A percentile compares a stretch with the other conserved stretches of the same genome.
These are phyloP conservation scores for Phialophora tarda DNA, from an alignment of 2,329 filamentous ascomycete species.

Conservation along the genomic window DNA sequence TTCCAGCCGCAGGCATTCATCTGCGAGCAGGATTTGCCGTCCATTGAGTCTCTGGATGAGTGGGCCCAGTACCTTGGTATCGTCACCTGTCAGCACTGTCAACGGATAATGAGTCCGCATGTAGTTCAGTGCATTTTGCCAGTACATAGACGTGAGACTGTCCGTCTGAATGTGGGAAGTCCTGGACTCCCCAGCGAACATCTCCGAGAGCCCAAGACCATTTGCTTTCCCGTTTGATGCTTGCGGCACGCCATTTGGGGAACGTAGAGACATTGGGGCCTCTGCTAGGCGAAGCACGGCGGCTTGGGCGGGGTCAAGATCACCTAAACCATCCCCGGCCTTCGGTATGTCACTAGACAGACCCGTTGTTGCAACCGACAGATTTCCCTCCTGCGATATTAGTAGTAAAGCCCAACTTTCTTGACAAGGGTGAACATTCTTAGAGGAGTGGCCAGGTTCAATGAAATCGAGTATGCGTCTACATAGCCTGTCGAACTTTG, in stretches of 20 bases:
- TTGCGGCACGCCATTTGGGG: not conserved
- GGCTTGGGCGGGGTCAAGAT: slow-evolving; percentile 31
- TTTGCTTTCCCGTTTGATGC: not conserved
- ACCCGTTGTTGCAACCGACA: slow-evolving; percentile 8
- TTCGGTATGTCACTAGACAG: not conserved
- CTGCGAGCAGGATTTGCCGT: slow-evolving; percentile 65
- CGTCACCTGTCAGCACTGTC: slow-evolving; percentile 63
- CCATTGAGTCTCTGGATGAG: slow-evolving; percentile 73
- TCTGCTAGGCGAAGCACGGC: slow-evolving; percentile 35
- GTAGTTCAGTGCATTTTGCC: slow-evolving; percentile 81
- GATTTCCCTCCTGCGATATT: slow-evolving; percentile 23
- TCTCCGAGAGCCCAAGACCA: slow-evolving; percentile 21
- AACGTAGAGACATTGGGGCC: not conserved
- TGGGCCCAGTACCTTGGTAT: slow-evolving; percentile 72
- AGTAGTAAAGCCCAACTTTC: slow-evolving; percentile 35
- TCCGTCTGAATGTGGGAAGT: slow-evolving; percentile 33
- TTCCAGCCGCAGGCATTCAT: slow-evolving; percentile 30
- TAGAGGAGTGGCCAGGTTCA: slow-evolving; percentile 38
- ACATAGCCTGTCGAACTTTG: slow-evolving; percentile 34
- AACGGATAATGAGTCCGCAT: slow-evolving; percentile 65
- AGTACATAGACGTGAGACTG: slow-evolving; percentile 48
- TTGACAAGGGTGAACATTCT: slow-evolving; percentile 35
- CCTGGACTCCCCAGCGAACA: slow-evolving; percentile 29
- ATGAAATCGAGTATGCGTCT: slow-evolving; percentile 34
- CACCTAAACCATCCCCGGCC: slow-evolving; percentile 14